These are phyloP conservation scores for Phytophthora ohioensis DNA, from an alignment of 352 stramenopile species.

Conservation along the genomic window DNA sequence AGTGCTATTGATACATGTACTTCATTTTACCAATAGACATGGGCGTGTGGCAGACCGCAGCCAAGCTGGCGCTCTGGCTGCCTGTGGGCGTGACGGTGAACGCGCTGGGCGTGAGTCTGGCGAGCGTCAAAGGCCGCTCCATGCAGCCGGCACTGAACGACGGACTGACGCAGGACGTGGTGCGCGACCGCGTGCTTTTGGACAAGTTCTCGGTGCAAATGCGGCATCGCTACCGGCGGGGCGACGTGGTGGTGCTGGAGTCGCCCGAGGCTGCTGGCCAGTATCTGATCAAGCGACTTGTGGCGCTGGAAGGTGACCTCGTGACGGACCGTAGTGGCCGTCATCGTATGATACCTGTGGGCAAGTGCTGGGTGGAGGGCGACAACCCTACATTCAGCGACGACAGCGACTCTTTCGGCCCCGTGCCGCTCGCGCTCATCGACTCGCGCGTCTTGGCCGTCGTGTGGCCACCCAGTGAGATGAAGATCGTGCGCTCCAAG, in stretches of 20 bases:
- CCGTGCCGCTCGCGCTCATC: constrained; percentile 84
- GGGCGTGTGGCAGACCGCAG: constrained; percentile 67
- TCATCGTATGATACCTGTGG: constrained; percentile 58
- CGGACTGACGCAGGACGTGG: constrained; percentile 64
- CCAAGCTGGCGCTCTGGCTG: constrained; percentile 78
- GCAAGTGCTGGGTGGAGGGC: constrained; percentile 89
- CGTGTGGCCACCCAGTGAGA: constrained; percentile 75
- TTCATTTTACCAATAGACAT: constrained; percentile 28
- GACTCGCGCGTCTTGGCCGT: constrained; percentile 79
- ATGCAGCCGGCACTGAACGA: constrained; percentile 89
- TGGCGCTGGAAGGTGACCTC: constrained; percentile 80
- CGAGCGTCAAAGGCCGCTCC: constrained; percentile 80
- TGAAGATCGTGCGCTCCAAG: constrained; percentile 69
- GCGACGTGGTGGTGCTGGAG: constrained; percentile 84
- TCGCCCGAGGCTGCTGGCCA: constrained; percentile 65
- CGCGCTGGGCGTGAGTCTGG: constrained; percentile 70
- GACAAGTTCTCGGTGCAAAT: constrained; percentile 89
- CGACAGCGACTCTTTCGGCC: constrained; percentile 80
- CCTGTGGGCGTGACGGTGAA: constrained; percentile 85
- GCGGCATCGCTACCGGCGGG: constrained; percentile 64
- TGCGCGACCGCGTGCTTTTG: constrained; percentile 84
- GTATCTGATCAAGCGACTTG: constrained; percentile 81
- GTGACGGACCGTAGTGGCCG: constrained; percentile 58
- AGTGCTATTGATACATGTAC: background rate
- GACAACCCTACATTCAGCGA: constrained; percentile 82